Conservation (phyloP, 148 eudicot genomes). For the Camellia lanceoleosa region DNA sequence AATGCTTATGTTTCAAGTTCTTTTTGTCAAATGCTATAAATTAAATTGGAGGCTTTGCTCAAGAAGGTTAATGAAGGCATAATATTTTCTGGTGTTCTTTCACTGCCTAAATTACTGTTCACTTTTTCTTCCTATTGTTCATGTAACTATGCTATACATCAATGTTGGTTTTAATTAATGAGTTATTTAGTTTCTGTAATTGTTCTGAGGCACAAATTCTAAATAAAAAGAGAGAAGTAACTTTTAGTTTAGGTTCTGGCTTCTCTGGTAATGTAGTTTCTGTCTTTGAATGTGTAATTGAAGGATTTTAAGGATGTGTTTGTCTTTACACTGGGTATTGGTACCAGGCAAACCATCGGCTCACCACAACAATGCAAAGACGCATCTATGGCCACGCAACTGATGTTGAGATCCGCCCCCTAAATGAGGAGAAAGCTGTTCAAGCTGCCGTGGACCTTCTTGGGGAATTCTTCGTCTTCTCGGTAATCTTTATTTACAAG, state of each 20-base stretch:
- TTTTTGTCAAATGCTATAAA: not conserved
- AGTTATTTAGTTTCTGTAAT: slow-evolving; percentile 2
- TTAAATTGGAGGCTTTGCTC: not conserved
- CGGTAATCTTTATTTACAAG: slow-evolving; percentile 45
- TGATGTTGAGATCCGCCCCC: slow-evolving; percentile 84
- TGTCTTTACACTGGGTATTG: slow-evolving; percentile 4
- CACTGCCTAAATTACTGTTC: not conserved
- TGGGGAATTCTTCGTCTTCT: slow-evolving; percentile 84
- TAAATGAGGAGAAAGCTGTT: slow-evolving; percentile 92
- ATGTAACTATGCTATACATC: not conserved
- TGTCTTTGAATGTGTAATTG: slow-evolving; percentile 1
- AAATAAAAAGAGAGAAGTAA: not conserved
- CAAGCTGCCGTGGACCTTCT: slow-evolving; percentile 86
- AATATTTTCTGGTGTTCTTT: not conserved
- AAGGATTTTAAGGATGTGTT: not conserved
- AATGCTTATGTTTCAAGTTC: too few species aligned
- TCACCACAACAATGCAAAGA: slow-evolving; percentile 80
- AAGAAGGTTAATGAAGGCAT: not conserved
- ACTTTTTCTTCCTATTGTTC: not conserved
- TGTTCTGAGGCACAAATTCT: not conserved
- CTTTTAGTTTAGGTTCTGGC: not conserved
- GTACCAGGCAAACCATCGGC: slow-evolving; percentile 71
- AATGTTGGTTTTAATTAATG: not conserved
- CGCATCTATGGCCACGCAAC: slow-evolving; percentile 92
- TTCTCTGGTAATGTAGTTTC: not conserved